These are phyloP conservation scores for Clavariopsis aquatica DNA, from an alignment of 495 filamentous ascomycete genomes.

Conservation along the genomic window DNA sequence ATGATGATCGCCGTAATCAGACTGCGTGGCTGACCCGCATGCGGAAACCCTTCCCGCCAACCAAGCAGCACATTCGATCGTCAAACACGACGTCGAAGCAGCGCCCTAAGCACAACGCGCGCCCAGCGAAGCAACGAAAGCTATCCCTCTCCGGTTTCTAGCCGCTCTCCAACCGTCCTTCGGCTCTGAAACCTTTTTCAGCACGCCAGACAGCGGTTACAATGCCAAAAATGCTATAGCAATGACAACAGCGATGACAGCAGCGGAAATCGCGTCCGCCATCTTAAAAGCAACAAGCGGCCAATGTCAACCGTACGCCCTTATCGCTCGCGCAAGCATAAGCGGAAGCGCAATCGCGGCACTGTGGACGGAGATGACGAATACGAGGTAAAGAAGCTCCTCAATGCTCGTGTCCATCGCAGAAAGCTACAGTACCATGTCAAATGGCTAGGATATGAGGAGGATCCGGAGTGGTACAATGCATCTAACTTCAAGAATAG, in stretches of 20 bases:
- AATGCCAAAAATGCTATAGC: conserved; percentile 12
- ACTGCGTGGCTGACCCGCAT: conserved; percentile 2
- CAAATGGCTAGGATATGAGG: conserved; percentile 20
- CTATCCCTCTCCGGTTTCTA: background rate
- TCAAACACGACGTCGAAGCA: conserved; percentile 10
- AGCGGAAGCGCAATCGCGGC: background rate
- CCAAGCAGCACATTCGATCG: conserved; percentile 10
- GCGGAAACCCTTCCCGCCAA: conserved; percentile 11
- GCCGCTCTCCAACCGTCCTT: conserved; percentile 8
- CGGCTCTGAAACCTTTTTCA: background rate
- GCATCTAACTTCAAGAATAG: conserved; percentile 23
- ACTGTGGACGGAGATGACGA: conserved; percentile 4
- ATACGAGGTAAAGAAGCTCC: conserved; percentile 15
- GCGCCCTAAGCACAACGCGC: conserved; percentile 13
- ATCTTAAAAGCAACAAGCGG: conserved; percentile 14
- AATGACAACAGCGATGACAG: conserved; percentile 5
- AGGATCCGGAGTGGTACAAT: conserved; percentile 10
- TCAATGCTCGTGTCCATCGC: conserved; percentile 12
- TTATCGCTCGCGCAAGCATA: conserved; percentile 3
- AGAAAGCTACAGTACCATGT: conserved; percentile 22
- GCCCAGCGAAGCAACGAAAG: conserved; percentile 12
- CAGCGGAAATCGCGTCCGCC: conserved; percentile 3
- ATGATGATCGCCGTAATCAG: background rate
- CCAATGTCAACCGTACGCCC: conserved; percentile 1
- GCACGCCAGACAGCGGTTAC: conserved; percentile 14